Percentiles rank a stretch among this genome's conserved stretches.
Conservation (phyloP, 345 rosid genomes). For the Laguncularia racemosa region DNA sequence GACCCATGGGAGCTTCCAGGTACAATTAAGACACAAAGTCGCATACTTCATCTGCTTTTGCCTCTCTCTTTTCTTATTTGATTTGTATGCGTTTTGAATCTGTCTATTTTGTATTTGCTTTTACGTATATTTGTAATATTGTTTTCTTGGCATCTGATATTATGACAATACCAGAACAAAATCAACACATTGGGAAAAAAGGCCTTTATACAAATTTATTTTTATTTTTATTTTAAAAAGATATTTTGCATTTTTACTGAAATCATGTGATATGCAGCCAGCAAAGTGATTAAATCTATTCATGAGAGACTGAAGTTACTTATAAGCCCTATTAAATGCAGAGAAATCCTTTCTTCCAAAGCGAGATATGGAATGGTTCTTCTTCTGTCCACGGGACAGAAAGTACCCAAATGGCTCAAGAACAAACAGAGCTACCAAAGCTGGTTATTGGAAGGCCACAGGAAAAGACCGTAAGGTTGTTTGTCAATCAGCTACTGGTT, state of each 20-base stretch:
- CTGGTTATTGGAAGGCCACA: slow-evolving; percentile 94
- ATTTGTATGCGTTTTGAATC: not conserved
- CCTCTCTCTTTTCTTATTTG: not conserved
- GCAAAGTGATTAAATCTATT: too few species aligned
- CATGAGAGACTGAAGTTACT: too few species aligned
- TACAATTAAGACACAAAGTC: slow-evolving; percentile 8
- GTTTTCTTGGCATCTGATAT: not conserved
- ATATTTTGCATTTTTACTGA: too few species aligned
- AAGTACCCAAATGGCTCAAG: slow-evolving; percentile 81
- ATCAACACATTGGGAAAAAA: too few species aligned
- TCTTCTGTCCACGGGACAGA: slow-evolving; percentile 76
- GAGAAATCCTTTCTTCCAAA: slow-evolving; percentile 76
- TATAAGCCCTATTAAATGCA: slow-evolving; percentile 14
- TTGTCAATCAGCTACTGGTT: slow-evolving; percentile 45
- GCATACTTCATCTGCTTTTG: not conserved
- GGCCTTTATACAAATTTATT: too few species aligned
- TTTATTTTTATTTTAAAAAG: too few species aligned
- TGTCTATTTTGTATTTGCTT: not conserved
- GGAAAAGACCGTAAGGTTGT: slow-evolving; percentile 73
- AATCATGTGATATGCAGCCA: too few species aligned
- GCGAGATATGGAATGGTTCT: slow-evolving; percentile 89
- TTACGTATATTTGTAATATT: not conserved
- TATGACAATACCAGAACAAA: not conserved
- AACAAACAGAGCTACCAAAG: slow-evolving; percentile 79
- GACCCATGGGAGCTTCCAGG: slow-evolving; percentile 97